Conservation (phyloP, 768 basidiomycete species). For the Suillus hirtellus region DNA sequence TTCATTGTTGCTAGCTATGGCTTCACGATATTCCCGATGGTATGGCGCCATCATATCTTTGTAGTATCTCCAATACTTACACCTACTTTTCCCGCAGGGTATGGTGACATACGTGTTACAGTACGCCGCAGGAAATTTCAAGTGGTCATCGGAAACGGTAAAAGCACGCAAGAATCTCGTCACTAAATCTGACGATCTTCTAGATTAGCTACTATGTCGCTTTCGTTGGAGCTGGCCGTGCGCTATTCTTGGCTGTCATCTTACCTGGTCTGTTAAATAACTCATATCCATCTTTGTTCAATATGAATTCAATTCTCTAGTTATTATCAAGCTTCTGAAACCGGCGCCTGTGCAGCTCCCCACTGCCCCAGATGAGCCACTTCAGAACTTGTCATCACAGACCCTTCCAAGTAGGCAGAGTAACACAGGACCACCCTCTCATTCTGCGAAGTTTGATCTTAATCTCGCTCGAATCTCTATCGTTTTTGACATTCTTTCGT, state of each 20-base stretch:
- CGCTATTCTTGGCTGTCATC: slow-evolving; percentile 53
- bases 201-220: slow-evolving; percentile 79
- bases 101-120: slow-evolving; percentile 60
- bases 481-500: slow-evolving; percentile 53
- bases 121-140: slow-evolving; percentile 60
- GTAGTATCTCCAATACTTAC: slow-evolving; percentile 3
- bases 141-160: slow-evolving; percentile 69
- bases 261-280: slow-evolving; percentile 54
- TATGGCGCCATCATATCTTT: slow-evolving; percentile 22
- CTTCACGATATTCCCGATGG: slow-evolving; percentile 42
- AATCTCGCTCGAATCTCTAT: slow-evolving; percentile 62
- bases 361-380: slow-evolving; percentile 21
- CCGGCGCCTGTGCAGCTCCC: slow-evolving; percentile 32
- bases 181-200: slow-evolving; percentile 6
- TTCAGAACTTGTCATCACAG: slow-evolving; percentile 10
- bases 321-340: slow-evolving; percentile 55
- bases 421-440: slow-evolving; percentile 18
- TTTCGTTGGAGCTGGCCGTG: slow-evolving; percentile 51
- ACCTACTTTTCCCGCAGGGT: slow-evolving; percentile 41
- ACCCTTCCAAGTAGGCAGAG: slow-evolving; percentile 11
- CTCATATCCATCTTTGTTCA: not conserved
- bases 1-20: slow-evolving; percentile 56
- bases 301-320: slow-evolving; percentile 33
- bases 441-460: slow-evolving; percentile 67
- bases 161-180: slow-evolving; percentile 16